Evolutionary conservation across 768 basidiomycete genomes (phyloP).

Genomic region (Mrakia hoshinonis): DNA sequence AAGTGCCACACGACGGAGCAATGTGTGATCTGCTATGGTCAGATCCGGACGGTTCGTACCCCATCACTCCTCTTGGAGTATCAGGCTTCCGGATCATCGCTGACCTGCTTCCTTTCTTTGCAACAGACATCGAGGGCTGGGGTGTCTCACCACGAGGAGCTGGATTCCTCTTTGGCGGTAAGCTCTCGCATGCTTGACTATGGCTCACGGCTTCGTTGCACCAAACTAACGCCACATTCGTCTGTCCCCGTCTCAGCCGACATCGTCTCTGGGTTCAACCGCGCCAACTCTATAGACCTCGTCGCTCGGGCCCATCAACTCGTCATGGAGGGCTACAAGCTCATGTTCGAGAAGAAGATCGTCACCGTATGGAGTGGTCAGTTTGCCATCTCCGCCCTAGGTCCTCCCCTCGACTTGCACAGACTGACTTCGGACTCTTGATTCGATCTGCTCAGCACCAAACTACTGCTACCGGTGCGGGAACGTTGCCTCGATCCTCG

Average conservation of each 20-base stretch:
- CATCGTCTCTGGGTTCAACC: slow-evolving; percentile 44
- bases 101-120: background rate
- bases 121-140: slow-evolving; percentile 80
- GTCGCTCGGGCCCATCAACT: slow-evolving; percentile 90
- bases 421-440: slow-evolving; percentile 54
- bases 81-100: background rate
- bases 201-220: background rate
- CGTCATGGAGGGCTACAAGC: slow-evolving; percentile 72
- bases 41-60: slow-evolving; percentile 66
- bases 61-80: background rate
- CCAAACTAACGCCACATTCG: no score
- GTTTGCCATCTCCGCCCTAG: background rate
- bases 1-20: slow-evolving; percentile 99
- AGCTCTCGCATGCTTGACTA: slow-evolving; percentile 48
- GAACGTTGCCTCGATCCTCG: slow-evolving; percentile 99
- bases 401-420: background rate
- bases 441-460: slow-evolving; percentile 97
- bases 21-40: slow-evolving; percentile 99
- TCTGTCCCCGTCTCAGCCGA: background rate
- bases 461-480: slow-evolving; percentile 99
- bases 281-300: slow-evolving; percentile 94
- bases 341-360: slow-evolving; percentile 41
- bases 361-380: background rate
- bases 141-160: slow-evolving; percentile 98
- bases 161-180: slow-evolving; percentile 97